A percentile compares a stretch with the other conserved stretches of the same genome.
Evolutionary conservation across 2,329 filamentous ascomycete species (phyloP).

Genomic region (Colletotrichum phormii): DNA sequence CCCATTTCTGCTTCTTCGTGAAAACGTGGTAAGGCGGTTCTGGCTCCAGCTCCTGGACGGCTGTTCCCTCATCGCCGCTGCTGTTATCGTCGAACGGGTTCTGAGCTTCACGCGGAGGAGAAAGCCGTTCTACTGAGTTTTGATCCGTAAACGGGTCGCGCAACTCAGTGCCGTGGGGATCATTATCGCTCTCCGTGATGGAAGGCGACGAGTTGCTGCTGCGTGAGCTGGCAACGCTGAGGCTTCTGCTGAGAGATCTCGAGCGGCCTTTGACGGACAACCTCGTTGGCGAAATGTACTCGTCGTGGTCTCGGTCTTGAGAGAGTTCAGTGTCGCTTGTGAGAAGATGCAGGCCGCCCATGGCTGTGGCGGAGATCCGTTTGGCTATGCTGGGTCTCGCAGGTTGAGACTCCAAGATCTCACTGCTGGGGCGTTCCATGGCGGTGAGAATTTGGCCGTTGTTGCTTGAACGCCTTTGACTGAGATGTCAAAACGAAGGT

Average conservation of each 20-base stretch:
- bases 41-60: not conserved
- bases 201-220: not conserved
- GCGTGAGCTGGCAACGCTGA: not conserved
- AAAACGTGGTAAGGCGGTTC: conserved; percentile 48
- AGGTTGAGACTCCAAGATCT: no score
- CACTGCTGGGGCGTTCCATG: no score
- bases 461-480: no score
- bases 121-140: not conserved
- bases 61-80: not conserved
- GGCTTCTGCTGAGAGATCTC: not conserved
- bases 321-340: conserved; percentile 15
- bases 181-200: not conserved
- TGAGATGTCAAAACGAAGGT: no score
- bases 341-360: conserved; percentile 2
- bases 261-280: not conserved
- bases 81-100: conserved; percentile 18
- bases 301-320: not conserved
- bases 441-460: no score
- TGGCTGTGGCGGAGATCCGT: conserved; percentile 1
- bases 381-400: no score
- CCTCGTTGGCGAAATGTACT: conserved; percentile 6
- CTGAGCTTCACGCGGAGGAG: not conserved
- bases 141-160: conserved; percentile 4
- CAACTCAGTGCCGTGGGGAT: not conserved
- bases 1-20: conserved; percentile 52